phyloP scores from a whole-genome alignment of 2,329 filamentous ascomycete species.

The Paramyrothecium sp. region DNA sequence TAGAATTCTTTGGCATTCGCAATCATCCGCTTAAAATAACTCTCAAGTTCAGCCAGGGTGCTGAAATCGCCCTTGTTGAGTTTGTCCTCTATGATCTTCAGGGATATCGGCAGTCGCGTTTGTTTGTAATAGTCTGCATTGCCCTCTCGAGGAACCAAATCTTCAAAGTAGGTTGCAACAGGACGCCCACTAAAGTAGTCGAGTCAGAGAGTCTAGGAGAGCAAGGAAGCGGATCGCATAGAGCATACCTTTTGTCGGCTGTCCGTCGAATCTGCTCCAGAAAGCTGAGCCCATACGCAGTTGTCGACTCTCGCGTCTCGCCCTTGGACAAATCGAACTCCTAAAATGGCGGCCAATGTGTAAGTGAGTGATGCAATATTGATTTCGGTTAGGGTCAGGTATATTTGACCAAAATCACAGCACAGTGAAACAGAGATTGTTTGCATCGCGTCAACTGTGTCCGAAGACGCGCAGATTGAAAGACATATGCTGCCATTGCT shows the following conservation, averaged over 20 bases:
- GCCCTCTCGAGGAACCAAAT: slow-evolving; percentile 61
- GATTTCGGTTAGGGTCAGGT: too few species aligned
- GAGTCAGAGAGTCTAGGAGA: neutral
- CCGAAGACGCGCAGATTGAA: neutral
- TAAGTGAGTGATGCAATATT: too few species aligned
- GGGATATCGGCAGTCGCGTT: slow-evolving; percentile 75
- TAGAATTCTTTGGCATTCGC: slow-evolving; percentile 86
- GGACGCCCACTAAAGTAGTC: slow-evolving; percentile 59
- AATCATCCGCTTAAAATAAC: slow-evolving; percentile 85
- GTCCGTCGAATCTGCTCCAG: slow-evolving; percentile 73
- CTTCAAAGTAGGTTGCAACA: slow-evolving; percentile 74
- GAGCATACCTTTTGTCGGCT: slow-evolving; percentile 75
- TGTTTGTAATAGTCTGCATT: slow-evolving; percentile 76
- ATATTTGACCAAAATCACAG: too few species aligned
- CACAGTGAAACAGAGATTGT: neutral
- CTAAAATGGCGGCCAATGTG: slow-evolving; percentile 11
- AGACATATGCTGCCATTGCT: too few species aligned
- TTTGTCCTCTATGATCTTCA: slow-evolving; percentile 75
- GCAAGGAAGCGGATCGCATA: neutral
- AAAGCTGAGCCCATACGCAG: slow-evolving; percentile 69
- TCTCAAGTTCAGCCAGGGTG: slow-evolving; percentile 72
- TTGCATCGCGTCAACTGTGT: neutral
- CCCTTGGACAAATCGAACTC: slow-evolving; percentile 49
- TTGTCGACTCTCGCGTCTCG: slow-evolving; percentile 68
- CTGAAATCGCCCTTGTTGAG: slow-evolving; percentile 67